phyloP scores from a whole-genome alignment of 1,284 basidiomycete species.

The Trichosporon asahii region DNA sequence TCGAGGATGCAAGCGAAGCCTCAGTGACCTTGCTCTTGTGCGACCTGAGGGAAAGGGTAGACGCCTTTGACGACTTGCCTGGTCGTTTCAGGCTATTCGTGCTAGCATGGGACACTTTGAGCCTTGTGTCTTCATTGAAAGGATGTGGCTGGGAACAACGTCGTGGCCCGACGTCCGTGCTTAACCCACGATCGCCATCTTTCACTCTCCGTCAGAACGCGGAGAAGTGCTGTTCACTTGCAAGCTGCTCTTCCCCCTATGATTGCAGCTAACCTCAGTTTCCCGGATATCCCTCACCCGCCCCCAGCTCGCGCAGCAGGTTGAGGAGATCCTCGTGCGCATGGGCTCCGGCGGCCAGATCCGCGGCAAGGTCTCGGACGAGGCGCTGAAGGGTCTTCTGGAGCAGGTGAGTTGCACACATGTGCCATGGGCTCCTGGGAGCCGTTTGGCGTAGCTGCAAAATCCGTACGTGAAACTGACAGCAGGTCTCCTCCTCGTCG shows the following conservation, averaged over 20 bases:
- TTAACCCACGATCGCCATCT: neutral
- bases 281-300: constrained; percentile 91
- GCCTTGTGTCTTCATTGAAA: neutral
- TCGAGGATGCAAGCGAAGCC: constrained; percentile 11
- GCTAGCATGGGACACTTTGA: neutral
- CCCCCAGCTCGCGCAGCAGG: constrained; percentile 78
- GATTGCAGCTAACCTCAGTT: constrained; percentile 54
- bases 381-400: constrained; percentile 82
- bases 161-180: neutral
- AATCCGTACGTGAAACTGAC: constrained; percentile 1
- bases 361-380: constrained; percentile 76
- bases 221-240: neutral
- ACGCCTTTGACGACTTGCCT: constrained; percentile 6
- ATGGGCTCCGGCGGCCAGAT: constrained; percentile 95
- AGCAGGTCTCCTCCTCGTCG: constrained; percentile 42
- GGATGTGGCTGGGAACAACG: neutral
- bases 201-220: neutral
- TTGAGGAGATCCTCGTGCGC: constrained; percentile 77
- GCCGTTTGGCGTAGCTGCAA: no score
- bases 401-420: constrained; percentile 68
- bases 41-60: constrained; percentile 4
- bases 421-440: neutral
- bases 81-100: neutral
- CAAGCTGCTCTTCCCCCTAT: neutral
- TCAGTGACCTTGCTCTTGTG: constrained; percentile 19